phyloP scores from a whole-genome alignment of 73 alveolate species.

The Paramecium pentaurelia region DNA sequence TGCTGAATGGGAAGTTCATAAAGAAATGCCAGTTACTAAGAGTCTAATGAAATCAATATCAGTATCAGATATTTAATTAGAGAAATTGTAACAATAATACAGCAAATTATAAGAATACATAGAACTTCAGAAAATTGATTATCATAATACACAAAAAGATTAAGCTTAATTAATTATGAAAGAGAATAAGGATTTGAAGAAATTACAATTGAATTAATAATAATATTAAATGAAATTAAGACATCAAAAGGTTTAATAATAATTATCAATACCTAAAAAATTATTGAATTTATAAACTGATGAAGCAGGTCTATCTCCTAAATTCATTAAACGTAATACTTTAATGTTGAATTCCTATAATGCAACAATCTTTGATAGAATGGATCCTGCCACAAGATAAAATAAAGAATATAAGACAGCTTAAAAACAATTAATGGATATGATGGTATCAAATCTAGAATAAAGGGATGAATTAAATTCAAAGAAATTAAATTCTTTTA shows the following conservation, averaged over 20 bases:
- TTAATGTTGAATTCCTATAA: not conserved
- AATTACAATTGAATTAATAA: not conserved
- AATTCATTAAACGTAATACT: not conserved
- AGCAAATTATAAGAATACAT: not conserved
- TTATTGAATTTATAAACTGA: not conserved
- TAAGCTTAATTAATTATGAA: not conserved
- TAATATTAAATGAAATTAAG: not conserved
- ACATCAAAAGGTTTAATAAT: not conserved
- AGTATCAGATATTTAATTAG: not conserved
- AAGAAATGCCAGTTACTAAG: constrained; percentile 30
- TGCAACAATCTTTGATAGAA: not conserved
- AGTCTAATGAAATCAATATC: not conserved
- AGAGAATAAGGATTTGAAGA: constrained; percentile 4
- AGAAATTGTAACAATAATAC: not conserved
- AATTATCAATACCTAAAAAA: not conserved
- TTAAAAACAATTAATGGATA: not conserved
- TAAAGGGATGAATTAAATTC: not conserved
- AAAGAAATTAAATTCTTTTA: not conserved
- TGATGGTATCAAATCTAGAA: constrained; percentile 37
- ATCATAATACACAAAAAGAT: not conserved
- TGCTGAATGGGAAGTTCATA: constrained; percentile 47
- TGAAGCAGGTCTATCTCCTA: constrained; percentile 16
- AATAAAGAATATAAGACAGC: not conserved
- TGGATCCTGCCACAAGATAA: not conserved
- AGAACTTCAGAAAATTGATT: not conserved